These are phyloP conservation scores for Pseudotsuga menziesii DNA, from an alignment of 75 land plant genomes.

Conservation along the genomic window DNA sequence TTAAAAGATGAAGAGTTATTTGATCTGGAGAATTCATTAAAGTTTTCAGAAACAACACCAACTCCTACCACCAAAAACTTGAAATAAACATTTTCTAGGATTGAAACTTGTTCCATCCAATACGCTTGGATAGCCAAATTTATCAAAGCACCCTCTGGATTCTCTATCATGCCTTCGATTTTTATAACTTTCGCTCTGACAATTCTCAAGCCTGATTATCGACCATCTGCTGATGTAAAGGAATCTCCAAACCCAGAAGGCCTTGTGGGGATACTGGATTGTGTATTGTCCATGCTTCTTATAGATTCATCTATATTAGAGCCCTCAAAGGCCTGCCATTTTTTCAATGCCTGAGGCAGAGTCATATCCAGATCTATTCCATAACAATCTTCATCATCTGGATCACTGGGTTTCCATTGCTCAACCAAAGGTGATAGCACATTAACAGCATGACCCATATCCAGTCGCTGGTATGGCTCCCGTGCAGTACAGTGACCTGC, in stretches of 20 bases:
- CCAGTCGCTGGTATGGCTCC: constrained; percentile 45
- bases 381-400: constrained; percentile 22
- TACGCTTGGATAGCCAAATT: too few relatives aligned
- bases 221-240: constrained; percentile 60
- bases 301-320: not conserved
- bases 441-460: constrained; percentile 65
- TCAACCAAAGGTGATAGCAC: constrained; percentile 51
- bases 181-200: too few relatives aligned
- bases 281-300: constrained; percentile 47
- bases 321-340: constrained; percentile 32
- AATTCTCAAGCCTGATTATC: constrained; percentile 12
- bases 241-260: constrained; percentile 74
- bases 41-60: too few relatives aligned
- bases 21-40: too few relatives aligned
- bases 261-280: constrained; percentile 66
- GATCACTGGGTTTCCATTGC: constrained; percentile 42
- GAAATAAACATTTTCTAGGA: too few relatives aligned
- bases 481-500: constrained; percentile 43
- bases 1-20: too few relatives aligned
- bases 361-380: constrained; percentile 46
- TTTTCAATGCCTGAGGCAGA: not conserved
- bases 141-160: too few relatives aligned
- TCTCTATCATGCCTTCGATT: too few relatives aligned
- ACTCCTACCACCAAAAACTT: too few relatives aligned
- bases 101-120: too few relatives aligned